Conservation (phyloP, 257 asterid genomes). For the Capsicum rhomboideum region DNA sequence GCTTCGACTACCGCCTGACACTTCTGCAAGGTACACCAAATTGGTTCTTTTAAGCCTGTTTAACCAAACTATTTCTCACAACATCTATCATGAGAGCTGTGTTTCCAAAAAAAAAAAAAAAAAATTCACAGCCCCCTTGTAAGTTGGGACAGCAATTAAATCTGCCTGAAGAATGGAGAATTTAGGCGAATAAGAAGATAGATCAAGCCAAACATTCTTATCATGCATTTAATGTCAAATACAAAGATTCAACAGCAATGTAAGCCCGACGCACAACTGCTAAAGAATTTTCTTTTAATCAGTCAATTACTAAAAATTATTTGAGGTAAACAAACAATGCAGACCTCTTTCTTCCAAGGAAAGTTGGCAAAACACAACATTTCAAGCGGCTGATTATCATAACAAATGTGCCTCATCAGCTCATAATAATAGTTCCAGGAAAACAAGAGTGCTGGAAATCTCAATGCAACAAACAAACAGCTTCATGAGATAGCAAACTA, state of each 20-base stretch:
- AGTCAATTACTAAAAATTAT: background rate
- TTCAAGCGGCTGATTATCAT: too few species aligned
- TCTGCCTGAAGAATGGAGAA: background rate
- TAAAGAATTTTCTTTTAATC: background rate
- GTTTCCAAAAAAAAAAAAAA: background rate
- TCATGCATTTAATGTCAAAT: background rate
- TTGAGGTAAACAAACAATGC: background rate
- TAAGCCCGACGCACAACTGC: background rate
- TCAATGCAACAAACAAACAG: background rate
- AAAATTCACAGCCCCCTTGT: background rate
- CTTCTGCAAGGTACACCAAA: background rate
- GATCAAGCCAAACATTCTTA: background rate
- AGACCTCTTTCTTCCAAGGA: background rate
- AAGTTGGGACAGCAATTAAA: background rate
- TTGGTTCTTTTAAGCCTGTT: background rate
- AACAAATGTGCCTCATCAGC: background rate
- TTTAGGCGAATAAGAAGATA: background rate
- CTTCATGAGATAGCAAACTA: too few species aligned
- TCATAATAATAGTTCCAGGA: background rate
- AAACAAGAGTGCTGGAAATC: background rate
- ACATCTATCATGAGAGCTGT: background rate
- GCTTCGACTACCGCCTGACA: background rate
- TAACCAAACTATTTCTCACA: background rate
- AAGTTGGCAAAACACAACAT: too few species aligned
- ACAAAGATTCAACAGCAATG: background rate